A percentile compares a stretch with the other conserved stretches of the same genome.
Evolutionary conservation across 2,329 filamentous ascomycete genomes (phyloP).

Genomic region (Paracamarosporium sp.): DNA sequence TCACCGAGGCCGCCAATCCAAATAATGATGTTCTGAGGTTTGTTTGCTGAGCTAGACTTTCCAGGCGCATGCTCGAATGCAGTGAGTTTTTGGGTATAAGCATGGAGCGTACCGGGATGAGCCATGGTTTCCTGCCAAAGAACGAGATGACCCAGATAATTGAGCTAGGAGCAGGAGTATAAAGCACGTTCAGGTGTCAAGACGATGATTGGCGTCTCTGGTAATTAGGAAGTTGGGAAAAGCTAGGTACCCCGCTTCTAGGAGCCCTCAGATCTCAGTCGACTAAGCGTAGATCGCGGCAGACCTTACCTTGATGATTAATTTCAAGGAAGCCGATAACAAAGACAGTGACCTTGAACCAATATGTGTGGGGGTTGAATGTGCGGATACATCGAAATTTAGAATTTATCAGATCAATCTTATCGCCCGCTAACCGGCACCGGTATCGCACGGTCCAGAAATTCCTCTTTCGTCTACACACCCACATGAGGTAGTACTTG

Average conservation of each 20-base stretch:
- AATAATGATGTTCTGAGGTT: slow-evolving; percentile 63
- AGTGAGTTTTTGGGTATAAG: slow-evolving; percentile 48
- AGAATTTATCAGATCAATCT: slow-evolving; percentile 2
- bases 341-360: too few species aligned
- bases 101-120: slow-evolving; percentile 50
- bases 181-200: not conserved
- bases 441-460: too few species aligned
- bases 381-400: not conserved
- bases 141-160: not conserved
- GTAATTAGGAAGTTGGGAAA: too few species aligned
- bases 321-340: too few species aligned
- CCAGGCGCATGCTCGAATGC: slow-evolving; percentile 53
- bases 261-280: too few species aligned
- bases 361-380: not conserved
- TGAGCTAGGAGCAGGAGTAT: not conserved
- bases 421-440: too few species aligned
- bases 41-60: slow-evolving; percentile 22
- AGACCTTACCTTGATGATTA: too few species aligned
- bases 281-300: too few species aligned
- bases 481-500: too few species aligned
- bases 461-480: too few species aligned
- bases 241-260: too few species aligned
- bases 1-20: slow-evolving; percentile 76
- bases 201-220: too few species aligned
- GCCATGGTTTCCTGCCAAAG: slow-evolving; percentile 28